Percentiles rank a stretch among this genome's conserved stretches.
Conservation (phyloP, 108 stramenopile species). For the Cyclostephanos invisitatus region DNA sequence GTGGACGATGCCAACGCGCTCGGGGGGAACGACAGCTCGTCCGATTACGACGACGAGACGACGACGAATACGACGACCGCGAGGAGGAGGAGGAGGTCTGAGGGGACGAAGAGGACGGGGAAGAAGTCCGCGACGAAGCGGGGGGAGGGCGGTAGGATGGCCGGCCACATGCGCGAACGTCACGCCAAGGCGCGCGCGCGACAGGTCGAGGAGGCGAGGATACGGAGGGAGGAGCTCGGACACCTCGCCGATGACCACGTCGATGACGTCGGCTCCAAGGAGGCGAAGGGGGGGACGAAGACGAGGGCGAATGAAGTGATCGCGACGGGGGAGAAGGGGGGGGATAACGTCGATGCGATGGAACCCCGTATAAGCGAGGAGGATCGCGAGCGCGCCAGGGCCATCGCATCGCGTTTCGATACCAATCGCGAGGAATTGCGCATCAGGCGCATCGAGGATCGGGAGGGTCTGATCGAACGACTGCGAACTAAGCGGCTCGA, state of each 20-base stretch:
- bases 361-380: slow-evolving; percentile 51
- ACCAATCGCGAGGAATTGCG: slow-evolving; percentile 75
- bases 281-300: slow-evolving; percentile 21
- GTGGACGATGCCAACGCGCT: background rate
- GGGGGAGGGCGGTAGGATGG: slow-evolving; percentile 24
- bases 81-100: background rate
- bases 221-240: slow-evolving; percentile 78
- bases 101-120: slow-evolving; percentile 1
- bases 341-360: background rate
- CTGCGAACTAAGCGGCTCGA: slow-evolving; percentile 66
- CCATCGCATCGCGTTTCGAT: slow-evolving; percentile 79
- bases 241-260: slow-evolving; percentile 31
- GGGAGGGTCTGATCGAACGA: slow-evolving; percentile 62
- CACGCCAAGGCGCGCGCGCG: slow-evolving; percentile 55
- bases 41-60: slow-evolving; percentile 15
- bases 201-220: slow-evolving; percentile 70
- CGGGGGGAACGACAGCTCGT: background rate
- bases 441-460: slow-evolving; percentile 69
- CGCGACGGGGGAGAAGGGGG: background rate
- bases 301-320: background rate
- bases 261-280: slow-evolving; percentile 38
- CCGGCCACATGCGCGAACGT: slow-evolving; percentile 50
- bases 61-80: background rate
- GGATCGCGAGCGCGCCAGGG: slow-evolving; percentile 70
- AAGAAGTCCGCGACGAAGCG: background rate